Conservation (phyloP, 1,284 basidiomycete genomes). For the Xerocomus minutiporus region DNA sequence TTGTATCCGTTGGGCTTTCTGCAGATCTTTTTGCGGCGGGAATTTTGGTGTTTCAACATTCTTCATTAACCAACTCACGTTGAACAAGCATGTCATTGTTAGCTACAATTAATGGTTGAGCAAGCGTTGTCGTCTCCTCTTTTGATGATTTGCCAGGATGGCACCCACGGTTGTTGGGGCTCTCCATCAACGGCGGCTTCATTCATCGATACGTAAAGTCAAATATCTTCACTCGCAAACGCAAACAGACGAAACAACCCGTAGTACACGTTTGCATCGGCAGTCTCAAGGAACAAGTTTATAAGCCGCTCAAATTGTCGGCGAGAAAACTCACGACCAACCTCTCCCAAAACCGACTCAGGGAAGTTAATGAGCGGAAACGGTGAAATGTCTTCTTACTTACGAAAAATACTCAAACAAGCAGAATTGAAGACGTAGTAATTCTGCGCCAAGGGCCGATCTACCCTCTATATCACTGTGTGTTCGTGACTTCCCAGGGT, state of each 20-base stretch:
- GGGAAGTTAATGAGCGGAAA: conserved; percentile 2
- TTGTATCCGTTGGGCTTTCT: conserved; percentile 24
- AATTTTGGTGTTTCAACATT: conserved; percentile 13
- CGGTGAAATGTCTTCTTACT: conserved; percentile 14
- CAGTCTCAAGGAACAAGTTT: background rate
- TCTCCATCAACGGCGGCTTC: background rate
- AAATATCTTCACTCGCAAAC: background rate
- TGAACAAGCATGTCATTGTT: background rate
- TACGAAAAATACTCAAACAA: conserved; percentile 1
- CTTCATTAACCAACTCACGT: conserved; percentile 3
- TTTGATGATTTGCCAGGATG: conserved; percentile 17
- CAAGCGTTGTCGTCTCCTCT: conserved; percentile 1
- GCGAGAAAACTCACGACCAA: conserved; percentile 1
- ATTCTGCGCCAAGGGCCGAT: conserved; percentile 2
- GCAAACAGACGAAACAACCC: background rate
- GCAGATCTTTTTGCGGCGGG: conserved; percentile 14
- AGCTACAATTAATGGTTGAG: background rate
- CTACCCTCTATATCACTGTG: conserved; percentile 20
- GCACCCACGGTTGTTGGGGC: conserved; percentile 15
- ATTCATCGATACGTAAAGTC: conserved; percentile 9
- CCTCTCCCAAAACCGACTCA: background rate
- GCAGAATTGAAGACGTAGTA: background rate
- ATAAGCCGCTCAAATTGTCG: background rate
- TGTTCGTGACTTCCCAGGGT: conserved; percentile 50
- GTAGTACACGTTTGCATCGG: background rate